Evolutionary conservation across 1,284 basidiomycete species (phyloP).

Genomic region (Ganoderma boninense): DNA sequence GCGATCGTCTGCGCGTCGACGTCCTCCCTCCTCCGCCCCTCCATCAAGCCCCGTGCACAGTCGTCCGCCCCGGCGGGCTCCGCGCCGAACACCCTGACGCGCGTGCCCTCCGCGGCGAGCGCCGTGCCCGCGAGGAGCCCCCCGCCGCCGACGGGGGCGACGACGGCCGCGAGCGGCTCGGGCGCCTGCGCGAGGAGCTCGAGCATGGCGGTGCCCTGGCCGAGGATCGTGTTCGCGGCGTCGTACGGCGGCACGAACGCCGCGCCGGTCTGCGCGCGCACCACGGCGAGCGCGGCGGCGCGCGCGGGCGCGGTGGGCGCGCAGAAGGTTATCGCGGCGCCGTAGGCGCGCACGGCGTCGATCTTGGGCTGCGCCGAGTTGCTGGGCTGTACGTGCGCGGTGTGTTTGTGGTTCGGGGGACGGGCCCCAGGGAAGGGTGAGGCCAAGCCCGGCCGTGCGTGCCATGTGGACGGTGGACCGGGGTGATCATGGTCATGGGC

Average conservation of each 20-base stretch:
- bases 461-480: neutral
- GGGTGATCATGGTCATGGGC: too few species aligned
- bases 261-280: constrained; percentile 42
- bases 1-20: constrained; percentile 54
- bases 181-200: constrained; percentile 54
- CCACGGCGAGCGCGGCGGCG: constrained; percentile 36
- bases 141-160: constrained; percentile 58
- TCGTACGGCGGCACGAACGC: constrained; percentile 56
- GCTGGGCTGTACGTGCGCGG: constrained; percentile 34
- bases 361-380: constrained; percentile 52
- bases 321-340: constrained; percentile 52
- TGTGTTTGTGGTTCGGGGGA: too few species aligned
- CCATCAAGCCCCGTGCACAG: constrained; percentile 49
- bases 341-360: constrained; percentile 51
- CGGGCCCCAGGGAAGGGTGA: too few species aligned
- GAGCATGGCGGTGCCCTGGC: constrained; percentile 57
- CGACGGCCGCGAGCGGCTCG: constrained; percentile 50
- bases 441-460: too few species aligned
- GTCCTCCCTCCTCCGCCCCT: constrained; percentile 46
- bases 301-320: constrained; percentile 44
- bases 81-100: constrained; percentile 54
- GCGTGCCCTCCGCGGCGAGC: constrained; percentile 51
- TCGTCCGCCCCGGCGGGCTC: constrained; percentile 59
- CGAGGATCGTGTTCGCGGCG: constrained; percentile 55
- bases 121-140: constrained; percentile 58